Evolutionary conservation across 2,329 filamentous ascomycete species (phyloP).

Genomic region (Cladosporium halotolerans): DNA sequence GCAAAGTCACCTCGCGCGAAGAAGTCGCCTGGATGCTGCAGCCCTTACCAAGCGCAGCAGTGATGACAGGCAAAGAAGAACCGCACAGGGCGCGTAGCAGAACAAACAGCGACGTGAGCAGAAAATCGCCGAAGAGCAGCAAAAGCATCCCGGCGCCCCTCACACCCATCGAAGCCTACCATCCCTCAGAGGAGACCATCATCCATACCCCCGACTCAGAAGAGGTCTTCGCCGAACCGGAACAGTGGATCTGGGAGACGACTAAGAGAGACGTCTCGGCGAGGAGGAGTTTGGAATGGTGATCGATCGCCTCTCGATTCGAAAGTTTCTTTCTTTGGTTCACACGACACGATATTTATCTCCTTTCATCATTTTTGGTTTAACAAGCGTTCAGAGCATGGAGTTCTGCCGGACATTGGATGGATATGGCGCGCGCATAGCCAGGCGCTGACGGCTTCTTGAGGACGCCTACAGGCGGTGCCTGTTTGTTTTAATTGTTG

Average conservation of each 20-base stretch:
- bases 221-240: background rate
- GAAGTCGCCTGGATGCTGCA: constrained; percentile 89
- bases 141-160: constrained; percentile 19
- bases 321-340: background rate
- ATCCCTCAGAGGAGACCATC: constrained; percentile 27
- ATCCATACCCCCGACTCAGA: constrained; percentile 30
- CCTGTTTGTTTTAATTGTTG: too few relatives aligned
- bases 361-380: background rate
- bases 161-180: constrained; percentile 34
- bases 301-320: background rate
- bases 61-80: constrained; percentile 78
- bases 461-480: too few relatives aligned
- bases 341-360: background rate
- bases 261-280: constrained; percentile 2
- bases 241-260: constrained; percentile 6
- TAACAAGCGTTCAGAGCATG: constrained; percentile 16
- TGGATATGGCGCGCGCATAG: too few relatives aligned
- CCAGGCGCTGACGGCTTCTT: too few relatives aligned
- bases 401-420: constrained; percentile 17
- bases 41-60: constrained; percentile 77
- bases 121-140: constrained; percentile 22
- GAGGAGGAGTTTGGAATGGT: constrained; percentile 8
- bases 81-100: constrained; percentile 40
- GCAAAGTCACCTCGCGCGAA: constrained; percentile 34
- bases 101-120: constrained; percentile 44